These are phyloP conservation scores for Cylindrotheca fusiformis DNA, from an alignment of 108 stramenopile genomes.

Conservation along the genomic window DNA sequence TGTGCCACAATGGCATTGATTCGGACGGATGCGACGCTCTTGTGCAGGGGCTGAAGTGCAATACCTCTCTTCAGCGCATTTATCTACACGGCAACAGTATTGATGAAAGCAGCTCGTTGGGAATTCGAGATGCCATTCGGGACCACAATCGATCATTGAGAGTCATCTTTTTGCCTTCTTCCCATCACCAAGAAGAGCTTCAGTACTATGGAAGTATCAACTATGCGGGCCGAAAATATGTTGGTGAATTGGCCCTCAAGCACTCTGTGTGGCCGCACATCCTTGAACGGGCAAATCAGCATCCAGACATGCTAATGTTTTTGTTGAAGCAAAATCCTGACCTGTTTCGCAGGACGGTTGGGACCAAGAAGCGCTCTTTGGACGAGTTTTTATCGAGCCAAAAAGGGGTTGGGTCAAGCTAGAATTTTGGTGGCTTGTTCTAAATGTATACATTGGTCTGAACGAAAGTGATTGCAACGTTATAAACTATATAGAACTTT, in stretches of 20 bases:
- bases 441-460: too few relatives aligned
- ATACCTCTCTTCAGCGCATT: background rate
- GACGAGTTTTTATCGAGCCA: too few relatives aligned
- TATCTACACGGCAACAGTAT: slow-evolving; percentile 10
- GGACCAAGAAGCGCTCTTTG: background rate
- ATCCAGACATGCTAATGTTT: slow-evolving; percentile 1
- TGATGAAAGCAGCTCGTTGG: background rate
- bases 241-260: background rate
- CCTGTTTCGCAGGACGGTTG: background rate
- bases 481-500: too few relatives aligned
- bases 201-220: slow-evolving; percentile 12
- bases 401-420: too few relatives aligned
- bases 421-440: too few relatives aligned
- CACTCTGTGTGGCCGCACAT: slow-evolving; percentile 6
- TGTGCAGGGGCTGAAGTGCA: slow-evolving; percentile 3
- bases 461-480: too few relatives aligned
- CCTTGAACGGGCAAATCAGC: slow-evolving; percentile 2
- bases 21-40: background rate
- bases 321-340: slow-evolving; percentile 5
- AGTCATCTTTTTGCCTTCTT: slow-evolving; percentile 7
- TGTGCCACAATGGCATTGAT: slow-evolving; percentile 15
- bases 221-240: slow-evolving; percentile 9
- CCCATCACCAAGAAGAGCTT: slow-evolving; percentile 13
- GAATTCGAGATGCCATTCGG: background rate
- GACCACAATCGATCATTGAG: background rate